phyloP scores from a whole-genome alignment of 805 yeast species.

The Yarrowia hollandica region DNA sequence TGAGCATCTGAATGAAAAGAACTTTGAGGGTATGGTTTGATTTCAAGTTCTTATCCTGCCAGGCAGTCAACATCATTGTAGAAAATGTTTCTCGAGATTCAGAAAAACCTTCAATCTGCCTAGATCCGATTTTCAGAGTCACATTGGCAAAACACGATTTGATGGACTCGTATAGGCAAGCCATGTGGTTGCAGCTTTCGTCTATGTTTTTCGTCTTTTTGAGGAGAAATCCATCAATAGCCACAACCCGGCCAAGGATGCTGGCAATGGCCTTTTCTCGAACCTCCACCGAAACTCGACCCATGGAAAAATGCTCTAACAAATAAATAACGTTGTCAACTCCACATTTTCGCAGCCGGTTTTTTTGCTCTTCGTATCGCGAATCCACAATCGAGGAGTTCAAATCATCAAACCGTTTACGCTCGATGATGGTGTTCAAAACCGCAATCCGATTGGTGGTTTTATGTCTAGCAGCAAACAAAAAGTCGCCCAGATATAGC shows the following conservation, averaged over 20 bases:
- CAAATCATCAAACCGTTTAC: constrained; percentile 87
- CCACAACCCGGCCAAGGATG: constrained; percentile 1
- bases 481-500: constrained; percentile 78
- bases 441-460: constrained; percentile 61
- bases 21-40: constrained; percentile 68
- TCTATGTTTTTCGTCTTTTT: constrained; percentile 70
- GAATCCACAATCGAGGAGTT: constrained; percentile 83
- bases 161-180: constrained; percentile 51
- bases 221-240: constrained; percentile 61
- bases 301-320: constrained; percentile 79
- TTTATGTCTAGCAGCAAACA: constrained; percentile 81
- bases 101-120: neutral
- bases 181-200: constrained; percentile 66
- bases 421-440: constrained; percentile 79
- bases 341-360: constrained; percentile 68
- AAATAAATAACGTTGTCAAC: constrained; percentile 68
- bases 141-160: constrained; percentile 44
- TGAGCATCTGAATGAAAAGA: constrained; percentile 68
- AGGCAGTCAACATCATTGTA: constrained; percentile 42
- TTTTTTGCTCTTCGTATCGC: constrained; percentile 82
- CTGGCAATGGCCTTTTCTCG: constrained; percentile 2
- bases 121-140: constrained; percentile 38
- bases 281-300: constrained; percentile 56
- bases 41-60: constrained; percentile 35
- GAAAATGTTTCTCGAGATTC: neutral